Base-by-base conservation (phyloP, 495 filamentous ascomycete species). In the Apodospora peruviana region DNA sequence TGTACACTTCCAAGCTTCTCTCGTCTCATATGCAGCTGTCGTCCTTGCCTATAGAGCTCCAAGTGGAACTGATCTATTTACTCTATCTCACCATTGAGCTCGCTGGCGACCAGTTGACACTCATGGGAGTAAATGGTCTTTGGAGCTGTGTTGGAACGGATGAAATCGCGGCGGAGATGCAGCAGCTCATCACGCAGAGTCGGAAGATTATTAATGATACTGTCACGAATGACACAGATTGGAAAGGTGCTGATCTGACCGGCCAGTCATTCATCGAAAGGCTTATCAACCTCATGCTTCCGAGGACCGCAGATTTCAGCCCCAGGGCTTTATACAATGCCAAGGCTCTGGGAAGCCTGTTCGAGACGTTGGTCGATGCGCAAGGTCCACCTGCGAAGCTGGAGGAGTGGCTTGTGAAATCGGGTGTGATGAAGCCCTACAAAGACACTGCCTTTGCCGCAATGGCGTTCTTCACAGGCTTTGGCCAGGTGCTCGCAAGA, bases 1-100 rank as follows among this genome's bases (percentile, higher is more conserved):
- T 79, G 37, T 95, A 87, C 64, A 76, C 78, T 0, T 68, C 74
- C 12, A 75, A 71, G 42, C 57, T 90, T 11, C 50, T 91, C 12
- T 62, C 57, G 0, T 56, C 60, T 9, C 59, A 57, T 0, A 51
- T 70, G 8, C 38, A 62, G 7, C 20, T 71, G 5, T 37, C 64
- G 9, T 40, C 54, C 0, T 23, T 74, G 0, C 62, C 71, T 0
- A 27, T 56, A 14, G 48, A 58, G 17, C 52, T 63, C 12, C 67
- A 61, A 40, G 52, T 62, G 8, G 70, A 76, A 19, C 49, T 76
- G 2, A 25, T 77, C 0, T 67, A 65, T 42, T 56, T 68, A 5
- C 51, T 78, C 1, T 57, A 46, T 24, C 29, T 79, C 14, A 76
- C 73, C 3, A 46, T 50, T 17, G 60, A 68, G 19, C 52, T 78